Evolutionary conservation across 257 asterid genomes (phyloP), one percentile per base, ranked within the genome.

Genomic region (Cordia subcordata): DNA sequence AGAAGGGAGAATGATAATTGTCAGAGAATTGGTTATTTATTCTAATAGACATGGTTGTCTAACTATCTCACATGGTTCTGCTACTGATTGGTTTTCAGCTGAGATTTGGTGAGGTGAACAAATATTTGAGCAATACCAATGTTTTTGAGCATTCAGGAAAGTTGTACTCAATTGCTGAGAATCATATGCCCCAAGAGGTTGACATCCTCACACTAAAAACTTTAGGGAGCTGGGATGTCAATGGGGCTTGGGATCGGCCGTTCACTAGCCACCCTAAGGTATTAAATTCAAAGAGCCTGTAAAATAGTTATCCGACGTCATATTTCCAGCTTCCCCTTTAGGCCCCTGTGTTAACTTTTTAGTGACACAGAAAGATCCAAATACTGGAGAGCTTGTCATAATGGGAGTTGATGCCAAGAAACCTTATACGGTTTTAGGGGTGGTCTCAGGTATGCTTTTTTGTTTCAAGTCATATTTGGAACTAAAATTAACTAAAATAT

Each of bases 181-280:
- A 70, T 60, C 85, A 82, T 64, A 56, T 70, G n/a, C 91, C 94
- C 50, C 91, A 79, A 62, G 87, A 85, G 60, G 71, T 85, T 5
- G 89, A 82, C 55, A 40, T 82, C 39, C 16, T 5, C 10, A 70
- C 91, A 0, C 60, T 87, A 0, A 77, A 78, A 69, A 82, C 90
- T 23, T 38, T 50, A 33, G 79, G 62, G 20, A 70, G 73, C 62
- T 82, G 96, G 89, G 78, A 81, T 39, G 56, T 79, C 15, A 56
- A 69, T 42, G 77, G 80, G 56, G 49, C 70, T 38, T 87, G 96
- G 94, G 61, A 62, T 35, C 74, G 96, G 74, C 87, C 91, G 8
- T 87, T 82, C 61, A 80, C 87, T 37, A 75, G 87, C 69, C 96
- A 87, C 62, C 94, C 94, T 21, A 82, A 82, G 91, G 96, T 85